Conservation (phyloP, 2,329 filamentous ascomycete genomes). For the Fusarium tricinctum region DNA sequence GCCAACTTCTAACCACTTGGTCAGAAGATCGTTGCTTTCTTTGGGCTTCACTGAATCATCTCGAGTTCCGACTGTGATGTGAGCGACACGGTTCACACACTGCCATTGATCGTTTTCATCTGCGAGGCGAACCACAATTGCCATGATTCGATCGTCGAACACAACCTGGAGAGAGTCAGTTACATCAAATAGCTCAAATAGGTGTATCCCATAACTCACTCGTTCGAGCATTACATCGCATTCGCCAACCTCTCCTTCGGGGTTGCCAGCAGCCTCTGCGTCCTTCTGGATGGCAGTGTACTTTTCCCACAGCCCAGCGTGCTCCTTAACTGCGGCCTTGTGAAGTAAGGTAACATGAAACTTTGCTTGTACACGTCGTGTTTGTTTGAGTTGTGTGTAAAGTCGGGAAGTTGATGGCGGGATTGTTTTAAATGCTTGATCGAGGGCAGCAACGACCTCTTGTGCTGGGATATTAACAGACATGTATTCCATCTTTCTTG, state of each 20-base stretch:
- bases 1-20: constrained; percentile 76
- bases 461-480: constrained; percentile 62
- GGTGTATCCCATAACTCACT: constrained; percentile 53
- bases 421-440: constrained; percentile 75
- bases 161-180: constrained; percentile 68
- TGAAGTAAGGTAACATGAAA: constrained; percentile 98
- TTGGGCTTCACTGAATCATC: constrained; percentile 84
- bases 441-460: constrained; percentile 69
- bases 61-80: constrained; percentile 91
- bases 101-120: constrained; percentile 71
- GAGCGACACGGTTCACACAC: constrained; percentile 82
- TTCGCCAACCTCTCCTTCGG: constrained; percentile 65
- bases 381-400: constrained; percentile 81
- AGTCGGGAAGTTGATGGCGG: constrained; percentile 65
- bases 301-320: constrained; percentile 80
- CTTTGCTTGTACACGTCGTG: constrained; percentile 80
- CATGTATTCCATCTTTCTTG: constrained; percentile 69
- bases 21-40: constrained; percentile 90
- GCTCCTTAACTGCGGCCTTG: constrained; percentile 71
- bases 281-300: constrained; percentile 73
- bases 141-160: constrained; percentile 90
- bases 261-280: constrained; percentile 53
- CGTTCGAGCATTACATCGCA: constrained; percentile 75
- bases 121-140: constrained; percentile 83
- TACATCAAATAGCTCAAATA: not conserved